These are phyloP conservation scores for Senna siamea DNA, from an alignment of 306 rosid species.

Conservation along the genomic window DNA sequence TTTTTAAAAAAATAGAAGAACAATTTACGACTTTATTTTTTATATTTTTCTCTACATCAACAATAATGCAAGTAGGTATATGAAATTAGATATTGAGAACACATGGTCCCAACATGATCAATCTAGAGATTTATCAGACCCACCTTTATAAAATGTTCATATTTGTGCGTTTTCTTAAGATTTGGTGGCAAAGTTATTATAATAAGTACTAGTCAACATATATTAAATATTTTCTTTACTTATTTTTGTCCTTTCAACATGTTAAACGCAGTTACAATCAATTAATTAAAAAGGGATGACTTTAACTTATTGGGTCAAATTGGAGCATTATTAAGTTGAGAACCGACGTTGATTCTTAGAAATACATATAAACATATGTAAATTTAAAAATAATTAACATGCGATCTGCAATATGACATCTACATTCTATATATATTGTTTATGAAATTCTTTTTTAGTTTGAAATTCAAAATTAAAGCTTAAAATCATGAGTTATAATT, in stretches of 20 bases:
- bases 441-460: too few relatives aligned
- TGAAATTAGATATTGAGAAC: constrained; percentile 38
- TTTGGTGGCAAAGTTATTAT: background rate
- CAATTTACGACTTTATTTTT: too few relatives aligned
- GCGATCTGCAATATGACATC: background rate
- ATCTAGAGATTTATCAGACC: constrained; percentile 42
- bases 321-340: background rate
- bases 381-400: background rate
- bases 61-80: constrained; percentile 49
- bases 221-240: too few relatives aligned
- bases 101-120: constrained; percentile 49
- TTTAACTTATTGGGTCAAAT: background rate
- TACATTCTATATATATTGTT: background rate
- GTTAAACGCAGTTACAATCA: background rate
- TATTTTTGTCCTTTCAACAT: background rate
- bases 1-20: too few relatives aligned
- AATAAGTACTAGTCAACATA: background rate
- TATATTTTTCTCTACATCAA: constrained; percentile 14
- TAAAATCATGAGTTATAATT: background rate
- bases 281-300: background rate
- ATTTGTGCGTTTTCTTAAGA: constrained; percentile 16
- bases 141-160: constrained; percentile 34
- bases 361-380: background rate
- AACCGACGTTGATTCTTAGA: background rate
- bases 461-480: background rate